Evolutionary conservation across 306 rosid species (phyloP).

Genomic region (Phaseolus lunatus): DNA sequence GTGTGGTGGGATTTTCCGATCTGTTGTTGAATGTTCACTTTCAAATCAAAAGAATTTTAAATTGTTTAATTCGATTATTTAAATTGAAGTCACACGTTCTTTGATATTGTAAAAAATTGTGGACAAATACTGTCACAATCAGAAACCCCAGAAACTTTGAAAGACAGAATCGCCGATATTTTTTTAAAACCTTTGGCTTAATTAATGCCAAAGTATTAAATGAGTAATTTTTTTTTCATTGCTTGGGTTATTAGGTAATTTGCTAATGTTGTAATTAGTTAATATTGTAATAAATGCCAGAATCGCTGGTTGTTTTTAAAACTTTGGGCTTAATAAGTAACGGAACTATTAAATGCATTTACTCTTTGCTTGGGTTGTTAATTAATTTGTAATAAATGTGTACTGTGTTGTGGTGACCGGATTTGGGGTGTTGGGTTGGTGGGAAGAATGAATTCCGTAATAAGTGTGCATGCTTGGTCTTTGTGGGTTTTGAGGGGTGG

Average conservation of each 20-base stretch:
- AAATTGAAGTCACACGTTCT: neutral
- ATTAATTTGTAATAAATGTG: conserved; percentile 47
- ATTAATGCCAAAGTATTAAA: neutral
- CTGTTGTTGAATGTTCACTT: neutral
- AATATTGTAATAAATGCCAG: conserved; percentile 45
- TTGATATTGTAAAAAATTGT: neutral
- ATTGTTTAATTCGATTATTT: neutral
- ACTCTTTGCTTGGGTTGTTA: neutral
- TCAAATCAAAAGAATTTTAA: neutral
- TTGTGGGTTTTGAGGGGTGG: conserved; percentile 33
- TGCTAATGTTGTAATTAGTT: conserved; percentile 41
- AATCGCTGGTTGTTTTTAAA: no score
- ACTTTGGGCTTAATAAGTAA: no score
- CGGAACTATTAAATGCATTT: neutral
- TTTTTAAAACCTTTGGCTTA: neutral
- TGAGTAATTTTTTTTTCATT: neutral
- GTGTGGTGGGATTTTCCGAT: conserved; percentile 27
- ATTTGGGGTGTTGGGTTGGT: conserved; percentile 46
- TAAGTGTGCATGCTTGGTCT: conserved; percentile 23
- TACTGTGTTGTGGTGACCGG: conserved; percentile 36
- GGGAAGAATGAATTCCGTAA: conserved; percentile 39
- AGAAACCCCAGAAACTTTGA: neutral
- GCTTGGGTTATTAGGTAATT: neutral
- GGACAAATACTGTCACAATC: neutral
- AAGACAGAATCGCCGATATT: neutral